These are phyloP conservation scores for Pichia sp. DNA, from an alignment of 1,139 yeast genomes.

Conservation along the genomic window DNA sequence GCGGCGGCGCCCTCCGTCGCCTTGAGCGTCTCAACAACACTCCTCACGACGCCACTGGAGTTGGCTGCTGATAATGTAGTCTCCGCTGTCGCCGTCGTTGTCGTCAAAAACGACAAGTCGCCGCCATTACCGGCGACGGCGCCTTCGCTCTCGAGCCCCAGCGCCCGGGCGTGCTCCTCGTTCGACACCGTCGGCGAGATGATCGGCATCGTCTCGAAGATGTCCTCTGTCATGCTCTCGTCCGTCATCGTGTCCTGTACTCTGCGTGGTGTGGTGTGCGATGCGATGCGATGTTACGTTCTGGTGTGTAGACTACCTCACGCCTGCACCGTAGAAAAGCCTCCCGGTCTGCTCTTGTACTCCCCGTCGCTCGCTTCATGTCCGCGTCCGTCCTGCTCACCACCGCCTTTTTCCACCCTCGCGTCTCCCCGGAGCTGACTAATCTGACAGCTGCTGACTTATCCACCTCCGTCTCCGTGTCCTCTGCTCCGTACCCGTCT, in stretches of 20 bases:
- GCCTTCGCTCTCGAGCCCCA: too few relatives aligned
- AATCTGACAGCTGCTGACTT: slow-evolving; percentile 2
- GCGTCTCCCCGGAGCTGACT: neutral
- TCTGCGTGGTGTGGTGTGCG: too few relatives aligned
- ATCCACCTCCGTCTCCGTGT: neutral
- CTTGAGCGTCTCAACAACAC: too few relatives aligned
- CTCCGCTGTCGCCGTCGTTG: too few relatives aligned
- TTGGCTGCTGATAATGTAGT: too few relatives aligned
- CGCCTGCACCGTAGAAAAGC: too few relatives aligned
- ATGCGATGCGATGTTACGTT: too few relatives aligned
- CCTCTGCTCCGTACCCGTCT: neutral
- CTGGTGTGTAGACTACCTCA: too few relatives aligned
- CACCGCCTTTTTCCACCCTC: neutral
- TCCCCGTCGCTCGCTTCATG: neutral
- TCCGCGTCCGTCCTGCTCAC: neutral
- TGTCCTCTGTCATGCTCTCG: slow-evolving; percentile 19
- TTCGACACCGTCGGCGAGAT: slow-evolving; percentile 29
- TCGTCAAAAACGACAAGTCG: too few relatives aligned
- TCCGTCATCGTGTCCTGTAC: neutral
- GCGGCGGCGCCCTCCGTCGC: too few relatives aligned
- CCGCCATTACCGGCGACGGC: too few relatives aligned
- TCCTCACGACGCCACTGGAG: too few relatives aligned
- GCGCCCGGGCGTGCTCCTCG: neutral
- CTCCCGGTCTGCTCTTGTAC: neutral
- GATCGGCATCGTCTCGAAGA: slow-evolving; percentile 31